These are phyloP conservation scores for Umbilicus rupestris DNA, from an alignment of 164 flowering plant species.

Conservation along the genomic window DNA sequence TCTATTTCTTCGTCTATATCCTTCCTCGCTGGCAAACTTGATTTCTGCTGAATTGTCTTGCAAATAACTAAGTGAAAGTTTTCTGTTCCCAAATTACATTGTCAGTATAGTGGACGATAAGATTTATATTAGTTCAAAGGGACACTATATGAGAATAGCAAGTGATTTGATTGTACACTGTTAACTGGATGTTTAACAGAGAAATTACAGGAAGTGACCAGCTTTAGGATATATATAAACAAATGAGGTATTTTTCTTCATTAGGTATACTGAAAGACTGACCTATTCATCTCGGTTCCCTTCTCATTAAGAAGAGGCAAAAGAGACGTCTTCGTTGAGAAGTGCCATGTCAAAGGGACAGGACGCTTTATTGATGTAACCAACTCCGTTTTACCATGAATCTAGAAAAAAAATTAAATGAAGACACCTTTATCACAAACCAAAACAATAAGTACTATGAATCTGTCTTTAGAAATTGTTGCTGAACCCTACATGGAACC, in stretches of 20 bases:
- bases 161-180: background rate
- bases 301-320: conserved; percentile 80
- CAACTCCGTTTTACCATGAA: conserved; percentile 91
- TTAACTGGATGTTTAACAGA: background rate
- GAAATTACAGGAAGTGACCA: background rate
- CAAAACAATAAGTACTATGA: background rate
- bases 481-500: background rate
- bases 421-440: background rate
- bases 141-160: background rate
- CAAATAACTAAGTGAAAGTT: conserved; percentile 61
- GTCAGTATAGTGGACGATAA: background rate
- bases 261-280: background rate
- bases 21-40: conserved; percentile 43
- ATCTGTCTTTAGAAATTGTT: background rate
- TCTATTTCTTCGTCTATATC: conserved; percentile 53
- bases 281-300: conserved; percentile 85
- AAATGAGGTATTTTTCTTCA: background rate
- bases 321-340: conserved; percentile 69
- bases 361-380: conserved; percentile 89
- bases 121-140: background rate
- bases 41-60: conserved; percentile 44
- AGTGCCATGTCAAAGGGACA: conserved; percentile 93
- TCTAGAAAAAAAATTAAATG: conserved; percentile 31
- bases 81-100: conserved; percentile 47
- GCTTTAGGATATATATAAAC: background rate